Evolutionary conservation across 768 basidiomycete species (phyloP).

Genomic region (Lactarius hatsudake): DNA sequence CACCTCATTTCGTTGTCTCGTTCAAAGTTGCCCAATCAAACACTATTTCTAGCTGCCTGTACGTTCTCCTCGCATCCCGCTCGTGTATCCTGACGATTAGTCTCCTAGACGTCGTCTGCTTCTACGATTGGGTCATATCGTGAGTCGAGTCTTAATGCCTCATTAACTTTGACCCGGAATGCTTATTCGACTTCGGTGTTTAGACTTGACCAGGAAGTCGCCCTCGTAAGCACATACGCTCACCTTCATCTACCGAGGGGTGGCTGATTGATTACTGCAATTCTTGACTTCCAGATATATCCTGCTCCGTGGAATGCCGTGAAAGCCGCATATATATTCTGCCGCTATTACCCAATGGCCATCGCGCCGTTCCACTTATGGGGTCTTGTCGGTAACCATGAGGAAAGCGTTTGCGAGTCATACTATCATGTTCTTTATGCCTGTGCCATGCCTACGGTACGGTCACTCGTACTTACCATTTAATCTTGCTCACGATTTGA

Average conservation of each 20-base stretch:
- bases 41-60: slow-evolving; percentile 9
- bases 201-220: slow-evolving; percentile 23
- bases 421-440: not conserved
- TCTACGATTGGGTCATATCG: slow-evolving; percentile 28
- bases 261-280: not conserved
- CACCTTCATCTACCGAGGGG: not conserved
- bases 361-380: slow-evolving; percentile 23
- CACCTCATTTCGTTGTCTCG: not conserved
- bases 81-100: not conserved
- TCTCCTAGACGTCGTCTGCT: slow-evolving; percentile 18
- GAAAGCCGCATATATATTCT: slow-evolving; percentile 22
- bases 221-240: slow-evolving; percentile 1
- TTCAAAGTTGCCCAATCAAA: not conserved
- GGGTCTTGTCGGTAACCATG: slow-evolving; percentile 12
- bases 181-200: not conserved
- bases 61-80: not conserved
- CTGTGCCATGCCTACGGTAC: too few relatives aligned
- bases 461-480: too few relatives aligned
- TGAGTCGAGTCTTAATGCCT: not conserved
- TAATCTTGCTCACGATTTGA: too few relatives aligned
- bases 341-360: slow-evolving; percentile 22
- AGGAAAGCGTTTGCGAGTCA: not conserved
- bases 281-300: slow-evolving; percentile 16
- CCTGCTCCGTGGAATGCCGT: slow-evolving; percentile 16
- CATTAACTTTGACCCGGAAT: not conserved